These are phyloP conservation scores for Urochloa ruziziensis DNA, from an alignment of 176 grass and related monocot genomes.

Conservation along the genomic window DNA sequence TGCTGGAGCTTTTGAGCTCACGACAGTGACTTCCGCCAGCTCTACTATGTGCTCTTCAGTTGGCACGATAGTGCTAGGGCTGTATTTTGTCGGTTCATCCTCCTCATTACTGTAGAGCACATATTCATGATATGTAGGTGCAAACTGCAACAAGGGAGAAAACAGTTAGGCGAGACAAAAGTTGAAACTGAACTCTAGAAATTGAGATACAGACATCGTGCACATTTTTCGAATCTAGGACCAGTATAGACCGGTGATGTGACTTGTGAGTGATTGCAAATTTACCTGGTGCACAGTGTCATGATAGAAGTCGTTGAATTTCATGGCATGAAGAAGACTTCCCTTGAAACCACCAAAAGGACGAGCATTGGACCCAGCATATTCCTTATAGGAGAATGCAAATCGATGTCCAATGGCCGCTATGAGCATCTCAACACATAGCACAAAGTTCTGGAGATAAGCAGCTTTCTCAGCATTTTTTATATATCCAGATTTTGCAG, in stretches of 20 bases:
- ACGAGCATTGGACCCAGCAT: conserved; percentile 65
- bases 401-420: conserved; percentile 67
- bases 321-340: conserved; percentile 69
- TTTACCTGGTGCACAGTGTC: conserved; percentile 96
- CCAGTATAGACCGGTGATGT: not conserved
- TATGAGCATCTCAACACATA: conserved; percentile 88
- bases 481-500: conserved; percentile 79
- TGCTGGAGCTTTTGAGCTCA: conserved; percentile 28
- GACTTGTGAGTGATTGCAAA: not conserved
- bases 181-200: not conserved
- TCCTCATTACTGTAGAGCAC: conserved; percentile 77
- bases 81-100: conserved; percentile 62
- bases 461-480: conserved; percentile 74
- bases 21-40: conserved; percentile 19
- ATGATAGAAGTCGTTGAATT: conserved; percentile 92
- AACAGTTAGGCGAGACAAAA: conserved; percentile 3
- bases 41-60: conserved; percentile 73
- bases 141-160: conserved; percentile 49
- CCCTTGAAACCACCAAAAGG: conserved; percentile 61
- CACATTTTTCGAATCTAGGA: not conserved
- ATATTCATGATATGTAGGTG: conserved; percentile 93
- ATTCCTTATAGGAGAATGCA: conserved; percentile 79
- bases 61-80: conserved; percentile 57
- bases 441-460: conserved; percentile 75
- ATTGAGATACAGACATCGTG: not conserved